These are phyloP conservation scores for Apiotrichum montevideense DNA, from an alignment of 1,284 basidiomycete genomes.

Conservation along the genomic window DNA sequence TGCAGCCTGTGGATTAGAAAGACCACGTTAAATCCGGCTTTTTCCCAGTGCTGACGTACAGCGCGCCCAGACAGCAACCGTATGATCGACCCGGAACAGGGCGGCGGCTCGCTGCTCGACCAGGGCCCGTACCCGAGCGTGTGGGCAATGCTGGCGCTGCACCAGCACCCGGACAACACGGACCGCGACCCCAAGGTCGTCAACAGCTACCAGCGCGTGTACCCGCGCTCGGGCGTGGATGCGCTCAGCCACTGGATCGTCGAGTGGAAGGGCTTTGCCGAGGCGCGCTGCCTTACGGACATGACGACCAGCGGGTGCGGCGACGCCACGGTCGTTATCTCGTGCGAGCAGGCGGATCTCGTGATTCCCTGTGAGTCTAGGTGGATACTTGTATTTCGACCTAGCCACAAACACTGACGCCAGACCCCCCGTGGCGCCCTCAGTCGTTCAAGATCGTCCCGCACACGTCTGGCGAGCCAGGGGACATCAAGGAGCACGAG, in stretches of 20 bases:
- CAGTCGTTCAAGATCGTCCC: slow-evolving; percentile 31
- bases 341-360: slow-evolving; percentile 39
- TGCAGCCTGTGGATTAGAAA: too few species aligned
- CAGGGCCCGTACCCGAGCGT: slow-evolving; percentile 75
- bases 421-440: slow-evolving; percentile 33
- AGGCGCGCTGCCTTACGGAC: slow-evolving; percentile 31
- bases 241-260: slow-evolving; percentile 54
- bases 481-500: slow-evolving; percentile 19
- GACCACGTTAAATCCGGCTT: too few species aligned
- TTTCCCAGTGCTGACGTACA: not conserved
- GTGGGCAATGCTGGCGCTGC: slow-evolving; percentile 74
- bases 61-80: slow-evolving; percentile 51
- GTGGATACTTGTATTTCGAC: too few species aligned
- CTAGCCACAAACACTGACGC: slow-evolving; percentile 1
- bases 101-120: slow-evolving; percentile 79
- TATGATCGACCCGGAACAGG: slow-evolving; percentile 71
- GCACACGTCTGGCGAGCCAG: slow-evolving; percentile 51
- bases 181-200: slow-evolving; percentile 56
- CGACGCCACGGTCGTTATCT: slow-evolving; percentile 27
- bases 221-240: slow-evolving; percentile 63
- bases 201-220: slow-evolving; percentile 45
- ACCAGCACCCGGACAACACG: slow-evolving; percentile 60
- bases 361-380: slow-evolving; percentile 31
- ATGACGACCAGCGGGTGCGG: slow-evolving; percentile 22
- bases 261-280: slow-evolving; percentile 54